These are phyloP conservation scores for Suillus hirtellus DNA, from an alignment of 768 basidiomycete species.

Conservation along the genomic window DNA sequence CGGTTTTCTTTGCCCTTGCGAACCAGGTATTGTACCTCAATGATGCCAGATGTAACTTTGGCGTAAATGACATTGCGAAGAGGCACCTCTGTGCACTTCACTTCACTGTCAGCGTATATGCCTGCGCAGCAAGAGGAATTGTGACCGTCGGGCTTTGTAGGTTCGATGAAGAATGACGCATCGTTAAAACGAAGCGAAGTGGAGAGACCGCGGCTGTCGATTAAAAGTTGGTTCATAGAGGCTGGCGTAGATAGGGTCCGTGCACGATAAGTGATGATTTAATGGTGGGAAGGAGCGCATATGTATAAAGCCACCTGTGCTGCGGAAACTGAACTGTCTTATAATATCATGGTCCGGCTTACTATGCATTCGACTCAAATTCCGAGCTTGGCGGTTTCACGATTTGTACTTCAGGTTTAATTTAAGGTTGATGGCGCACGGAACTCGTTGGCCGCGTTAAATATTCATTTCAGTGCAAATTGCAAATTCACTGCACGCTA, in stretches of 20 bases:
- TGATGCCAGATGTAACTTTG: slow-evolving; percentile 33
- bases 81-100: slow-evolving; percentile 32
- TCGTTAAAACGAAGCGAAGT: slow-evolving; percentile 30
- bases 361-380: too few species aligned
- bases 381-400: too few species aligned
- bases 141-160: slow-evolving; percentile 10
- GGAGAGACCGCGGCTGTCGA: slow-evolving; percentile 12
- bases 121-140: slow-evolving; percentile 11
- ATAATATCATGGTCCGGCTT: background rate
- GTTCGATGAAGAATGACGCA: slow-evolving; percentile 27
- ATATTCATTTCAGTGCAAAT: too few species aligned
- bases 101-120: slow-evolving; percentile 6
- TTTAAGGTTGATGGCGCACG: too few species aligned
- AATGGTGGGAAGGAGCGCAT: background rate
- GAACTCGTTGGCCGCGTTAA: too few species aligned
- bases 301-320: background rate
- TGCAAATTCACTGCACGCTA: too few species aligned
- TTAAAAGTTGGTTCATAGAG: slow-evolving; percentile 13
- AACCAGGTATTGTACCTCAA: slow-evolving; percentile 55
- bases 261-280: background rate
- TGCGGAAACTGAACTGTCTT: background rate
- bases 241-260: background rate
- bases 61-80: slow-evolving; percentile 59
- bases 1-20: slow-evolving; percentile 42
- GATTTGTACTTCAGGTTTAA: too few species aligned